phyloP scores from a whole-genome alignment of 768 basidiomycete species.

The Suillus ampliporus region DNA sequence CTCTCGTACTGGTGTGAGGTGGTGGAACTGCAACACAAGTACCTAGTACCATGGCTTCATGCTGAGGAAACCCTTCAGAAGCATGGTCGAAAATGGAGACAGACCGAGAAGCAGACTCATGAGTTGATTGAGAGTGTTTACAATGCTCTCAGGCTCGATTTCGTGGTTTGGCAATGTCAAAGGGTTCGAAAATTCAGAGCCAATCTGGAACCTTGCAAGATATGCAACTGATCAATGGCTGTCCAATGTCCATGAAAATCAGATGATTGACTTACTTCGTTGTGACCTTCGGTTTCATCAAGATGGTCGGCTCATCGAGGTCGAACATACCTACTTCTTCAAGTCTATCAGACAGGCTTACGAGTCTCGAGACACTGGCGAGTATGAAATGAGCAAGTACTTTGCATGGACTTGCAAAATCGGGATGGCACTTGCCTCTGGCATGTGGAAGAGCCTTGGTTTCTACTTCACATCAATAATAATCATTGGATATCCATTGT shows the following conservation, averaged over 20 bases:
- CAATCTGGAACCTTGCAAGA: neutral
- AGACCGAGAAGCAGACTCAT: neutral
- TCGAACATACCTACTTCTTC: constrained; percentile 4
- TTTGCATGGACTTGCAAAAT: too few relatives aligned
- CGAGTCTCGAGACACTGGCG: too few relatives aligned
- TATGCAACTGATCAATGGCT: constrained; percentile 8
- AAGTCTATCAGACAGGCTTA: neutral
- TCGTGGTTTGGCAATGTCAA: neutral
- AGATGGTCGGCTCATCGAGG: neutral
- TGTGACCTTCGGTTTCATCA: neutral
- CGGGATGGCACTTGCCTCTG: too few relatives aligned
- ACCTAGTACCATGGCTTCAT: neutral
- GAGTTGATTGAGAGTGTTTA: neutral
- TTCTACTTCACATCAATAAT: too few relatives aligned
- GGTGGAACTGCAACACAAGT: neutral
- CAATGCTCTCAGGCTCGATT: neutral
- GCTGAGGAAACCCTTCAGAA: neutral
- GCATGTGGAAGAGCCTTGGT: too few relatives aligned
- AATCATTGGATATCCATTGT: too few relatives aligned
- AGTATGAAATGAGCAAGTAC: too few relatives aligned
- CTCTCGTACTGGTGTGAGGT: neutral
- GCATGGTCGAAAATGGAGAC: neutral
- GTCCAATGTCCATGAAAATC: constrained; percentile 3
- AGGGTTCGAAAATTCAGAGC: neutral
- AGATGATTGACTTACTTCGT: constrained; percentile 5